A percentile compares a stretch with the other conserved stretches of the same genome.
Conservation (phyloP, 2,329 filamentous ascomycete genomes). For the Fusarium coffeatum region DNA sequence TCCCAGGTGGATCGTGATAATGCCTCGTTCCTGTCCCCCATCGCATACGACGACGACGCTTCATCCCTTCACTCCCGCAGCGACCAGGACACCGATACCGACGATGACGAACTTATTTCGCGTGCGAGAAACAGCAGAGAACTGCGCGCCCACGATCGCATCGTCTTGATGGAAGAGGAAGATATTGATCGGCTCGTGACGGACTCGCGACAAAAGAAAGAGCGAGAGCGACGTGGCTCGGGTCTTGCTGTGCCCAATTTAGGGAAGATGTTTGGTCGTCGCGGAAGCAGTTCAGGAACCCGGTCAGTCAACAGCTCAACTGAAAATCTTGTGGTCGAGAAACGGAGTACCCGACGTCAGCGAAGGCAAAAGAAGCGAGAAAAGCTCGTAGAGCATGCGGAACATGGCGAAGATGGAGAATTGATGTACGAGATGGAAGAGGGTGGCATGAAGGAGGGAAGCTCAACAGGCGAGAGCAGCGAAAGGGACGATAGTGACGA, state of each 20-base stretch:
- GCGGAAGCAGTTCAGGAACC: conserved; percentile 51
- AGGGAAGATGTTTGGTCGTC: conserved; percentile 57
- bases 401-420: conserved; percentile 75
- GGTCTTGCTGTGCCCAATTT: conserved; percentile 64
- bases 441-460: conserved; percentile 76
- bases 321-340: conserved; percentile 63
- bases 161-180: conserved; percentile 81
- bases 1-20: conserved; percentile 47
- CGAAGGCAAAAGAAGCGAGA: conserved; percentile 66
- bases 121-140: conserved; percentile 76
- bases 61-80: conserved; percentile 73
- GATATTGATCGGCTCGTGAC: conserved; percentile 72
- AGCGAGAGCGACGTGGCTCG: conserved; percentile 63
- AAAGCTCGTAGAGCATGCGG: conserved; percentile 63
- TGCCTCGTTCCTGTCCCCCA: conserved; percentile 69
- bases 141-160: conserved; percentile 74
- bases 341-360: conserved; percentile 60
- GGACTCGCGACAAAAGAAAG: conserved; percentile 61
- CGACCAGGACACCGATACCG: conserved; percentile 81
- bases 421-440: conserved; percentile 94
- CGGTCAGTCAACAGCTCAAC: conserved; percentile 57
- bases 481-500: conserved; percentile 70
- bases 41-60: conserved; percentile 75
- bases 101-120: conserved; percentile 76
- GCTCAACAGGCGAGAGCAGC: conserved; percentile 70